phyloP scores from a whole-genome alignment of 129 eudicot genomes.

The Flaveria ramosissima region DNA sequence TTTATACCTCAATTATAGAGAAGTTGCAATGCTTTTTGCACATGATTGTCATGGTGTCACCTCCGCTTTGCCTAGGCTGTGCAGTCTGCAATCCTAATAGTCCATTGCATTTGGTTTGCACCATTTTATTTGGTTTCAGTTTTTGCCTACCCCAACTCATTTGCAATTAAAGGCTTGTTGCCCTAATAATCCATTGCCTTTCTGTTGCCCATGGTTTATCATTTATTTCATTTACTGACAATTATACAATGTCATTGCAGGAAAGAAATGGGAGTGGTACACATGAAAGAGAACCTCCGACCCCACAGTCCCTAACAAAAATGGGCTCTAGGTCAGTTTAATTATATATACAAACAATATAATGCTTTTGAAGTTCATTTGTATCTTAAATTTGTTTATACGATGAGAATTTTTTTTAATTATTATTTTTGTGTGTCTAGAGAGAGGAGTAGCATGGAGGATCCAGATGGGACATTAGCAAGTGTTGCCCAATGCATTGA shows the following conservation, averaged over 20 bases:
- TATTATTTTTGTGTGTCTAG: slow-evolving; percentile 41
- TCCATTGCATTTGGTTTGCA: slow-evolving; percentile 7
- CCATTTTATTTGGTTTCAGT: not conserved
- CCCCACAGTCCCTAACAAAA: slow-evolving; percentile 68
- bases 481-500: slow-evolving; percentile 99
- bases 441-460: slow-evolving; percentile 92
- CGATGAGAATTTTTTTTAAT: not conserved
- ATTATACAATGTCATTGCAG: slow-evolving; percentile 43
- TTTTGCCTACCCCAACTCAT: slow-evolving; percentile 5
- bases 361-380: slow-evolving; percentile 14
- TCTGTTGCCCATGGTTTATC: not conserved
- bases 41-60: slow-evolving; percentile 14
- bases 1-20: not conserved
- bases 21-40: not conserved
- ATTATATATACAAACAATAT: slow-evolving; percentile 1
- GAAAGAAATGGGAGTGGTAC: slow-evolving; percentile 84
- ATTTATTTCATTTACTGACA: slow-evolving; percentile 17
- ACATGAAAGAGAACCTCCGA: slow-evolving; percentile 72
- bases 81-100: not conserved
- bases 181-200: not conserved
- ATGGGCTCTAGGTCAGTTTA: slow-evolving; percentile 70
- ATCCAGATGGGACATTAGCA: slow-evolving; percentile 96
- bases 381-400: slow-evolving; percentile 14
- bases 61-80: not conserved
- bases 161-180: slow-evolving; percentile 4